Evolutionary conservation across 2,329 filamentous ascomycete species (phyloP), one percentile per base, ranked within the genome.

Genomic region (Clarireedia monteithiana): DNA sequence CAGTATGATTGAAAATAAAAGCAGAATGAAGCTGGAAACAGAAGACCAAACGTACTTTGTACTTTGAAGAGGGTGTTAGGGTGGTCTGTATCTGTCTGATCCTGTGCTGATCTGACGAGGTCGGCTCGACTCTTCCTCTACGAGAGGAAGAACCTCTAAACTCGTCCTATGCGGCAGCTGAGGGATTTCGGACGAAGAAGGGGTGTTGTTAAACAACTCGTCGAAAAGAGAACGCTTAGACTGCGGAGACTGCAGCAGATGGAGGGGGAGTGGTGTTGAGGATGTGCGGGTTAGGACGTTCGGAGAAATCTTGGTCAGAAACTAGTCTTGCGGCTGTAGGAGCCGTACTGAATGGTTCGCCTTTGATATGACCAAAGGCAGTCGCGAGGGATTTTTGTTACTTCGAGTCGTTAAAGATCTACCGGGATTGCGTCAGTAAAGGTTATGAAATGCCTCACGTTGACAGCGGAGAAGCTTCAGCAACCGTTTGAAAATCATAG

Each of bases 121-220:
- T 87, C 90, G 92, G 87, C 88, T 90, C 88, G 91, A 96, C 90
- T 94, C 94, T 95, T 92, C 94, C 94, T 91, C 92, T 75, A 78
- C 79, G 79, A 94, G 92, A 96, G 91, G 92, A 97, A 97, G 92
- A 95, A 91, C 88, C 88, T 85, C 82, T 83, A 84, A 86, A 86
- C 83, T 83, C 85, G 88, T 95, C 89, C 90, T 97, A 99, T 99
- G 92, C 94, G 94, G 94, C 94, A 97, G 92, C 89, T 95, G 88
- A 82, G 78, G 76, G 74, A 76, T 75, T 75, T 81, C 75, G 73
- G 81, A 80, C 73, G 79, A 80, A 73, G 73, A 70, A 66, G 77
- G 77, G 72, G 68, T 72, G 71, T 76, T 72, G 71, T 76, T 72
- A 69, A 72, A 71, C 67, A 72, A 72, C 66, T 71, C 71, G 72